A percentile compares a stretch with the other conserved stretches of the same genome.
Conservation (phyloP, 495 filamentous ascomycete species). For the Talaromyces liani region DNA sequence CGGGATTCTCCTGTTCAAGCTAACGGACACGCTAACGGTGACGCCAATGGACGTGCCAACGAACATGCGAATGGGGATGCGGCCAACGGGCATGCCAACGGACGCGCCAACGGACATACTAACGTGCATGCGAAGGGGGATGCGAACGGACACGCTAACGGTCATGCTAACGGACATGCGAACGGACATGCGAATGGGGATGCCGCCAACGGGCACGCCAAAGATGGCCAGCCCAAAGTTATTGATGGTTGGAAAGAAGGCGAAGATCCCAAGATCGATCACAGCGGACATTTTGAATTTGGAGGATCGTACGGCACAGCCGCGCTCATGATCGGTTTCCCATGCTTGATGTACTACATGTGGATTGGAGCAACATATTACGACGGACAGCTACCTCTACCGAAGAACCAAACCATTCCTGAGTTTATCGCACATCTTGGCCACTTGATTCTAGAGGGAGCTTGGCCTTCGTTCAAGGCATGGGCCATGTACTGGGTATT, state of each 20-base stretch:
- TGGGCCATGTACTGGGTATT: conserved; percentile 94
- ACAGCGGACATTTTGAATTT: conserved; percentile 76
- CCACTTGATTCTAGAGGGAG: conserved; percentile 63
- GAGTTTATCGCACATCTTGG: conserved; percentile 61
- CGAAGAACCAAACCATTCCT: conserved; percentile 48
- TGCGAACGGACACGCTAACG: not conserved
- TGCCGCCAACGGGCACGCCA: conserved; percentile 31
- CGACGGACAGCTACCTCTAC: conserved; percentile 66
- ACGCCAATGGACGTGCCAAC: conserved; percentile 11
- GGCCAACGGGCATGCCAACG: not conserved
- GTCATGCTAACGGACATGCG: conserved; percentile 13
- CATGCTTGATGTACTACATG: conserved; percentile 93
- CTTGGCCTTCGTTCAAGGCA: conserved; percentile 78
- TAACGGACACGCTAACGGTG: not conserved
- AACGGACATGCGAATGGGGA: conserved; percentile 36
- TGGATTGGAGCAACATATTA: conserved; percentile 92
- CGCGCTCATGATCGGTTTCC: conserved; percentile 81
- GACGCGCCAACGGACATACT: conserved; percentile 12
- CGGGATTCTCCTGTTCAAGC: conserved; percentile 1
- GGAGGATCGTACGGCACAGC: conserved; percentile 68
- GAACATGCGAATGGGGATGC: conserved; percentile 8
- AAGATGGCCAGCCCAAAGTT: conserved; percentile 30
- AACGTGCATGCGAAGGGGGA: conserved; percentile 33
- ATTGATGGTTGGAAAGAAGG: conserved; percentile 62
- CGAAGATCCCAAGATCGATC: conserved; percentile 70